Conservation (phyloP, 768 basidiomycete genomes). For the Boletus rex-veris region DNA sequence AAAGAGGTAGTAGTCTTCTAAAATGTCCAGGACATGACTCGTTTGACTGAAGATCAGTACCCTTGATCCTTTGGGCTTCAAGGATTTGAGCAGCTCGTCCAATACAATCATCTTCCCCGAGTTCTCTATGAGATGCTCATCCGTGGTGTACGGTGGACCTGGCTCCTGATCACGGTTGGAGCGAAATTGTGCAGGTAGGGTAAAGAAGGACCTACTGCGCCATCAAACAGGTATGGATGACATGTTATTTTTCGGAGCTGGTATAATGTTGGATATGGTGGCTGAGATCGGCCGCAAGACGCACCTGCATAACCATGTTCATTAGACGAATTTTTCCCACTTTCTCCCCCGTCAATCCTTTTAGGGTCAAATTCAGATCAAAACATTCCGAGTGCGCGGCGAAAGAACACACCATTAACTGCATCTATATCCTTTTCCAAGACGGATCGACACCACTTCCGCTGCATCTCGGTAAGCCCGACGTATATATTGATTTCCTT, state of each 20-base stretch:
- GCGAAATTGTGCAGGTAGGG: neutral
- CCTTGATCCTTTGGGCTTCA: no score
- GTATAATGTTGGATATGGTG: neutral
- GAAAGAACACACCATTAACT: conserved; percentile 69
- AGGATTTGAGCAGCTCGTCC: conserved; percentile 81
- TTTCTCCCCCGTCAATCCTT: conserved; percentile 92
- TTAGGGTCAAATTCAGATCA: neutral
- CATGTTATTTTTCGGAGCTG: conserved; percentile 81
- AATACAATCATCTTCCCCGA: conserved; percentile 97
- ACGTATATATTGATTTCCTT: conserved; percentile 99
- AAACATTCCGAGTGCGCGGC: neutral
- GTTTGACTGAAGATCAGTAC: no score
- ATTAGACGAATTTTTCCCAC: conserved; percentile 96
- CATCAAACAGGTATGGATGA: conserved; percentile 90
- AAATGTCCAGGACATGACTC: no score
- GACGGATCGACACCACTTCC: conserved; percentile 96
- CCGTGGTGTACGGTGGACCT: conserved; percentile 96
- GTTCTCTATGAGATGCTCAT: conserved; percentile 92
- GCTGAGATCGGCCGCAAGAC: conserved; percentile 1
- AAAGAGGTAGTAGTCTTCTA: no score
- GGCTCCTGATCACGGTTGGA: conserved; percentile 64
- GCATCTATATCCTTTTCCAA: conserved; percentile 98
- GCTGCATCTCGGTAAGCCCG: conserved; percentile 94
- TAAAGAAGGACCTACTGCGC: conserved; percentile 47
- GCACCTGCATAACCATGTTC: conserved; percentile 99